phyloP scores from a whole-genome alignment of 345 rosid species.

The Eucalyptus regnans region DNA sequence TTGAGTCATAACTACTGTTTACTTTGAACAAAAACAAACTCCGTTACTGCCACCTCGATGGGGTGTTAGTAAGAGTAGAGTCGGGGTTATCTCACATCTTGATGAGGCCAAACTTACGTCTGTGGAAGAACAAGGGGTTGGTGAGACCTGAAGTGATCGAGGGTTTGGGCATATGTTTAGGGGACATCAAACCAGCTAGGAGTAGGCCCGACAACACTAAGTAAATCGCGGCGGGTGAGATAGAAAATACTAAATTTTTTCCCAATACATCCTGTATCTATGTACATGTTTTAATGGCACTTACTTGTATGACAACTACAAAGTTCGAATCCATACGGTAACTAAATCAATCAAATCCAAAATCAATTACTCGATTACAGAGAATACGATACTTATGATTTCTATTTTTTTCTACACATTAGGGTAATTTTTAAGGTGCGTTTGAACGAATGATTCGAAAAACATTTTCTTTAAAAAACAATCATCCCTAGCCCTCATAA shows the following conservation, averaged over 20 bases:
- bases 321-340: neutral
- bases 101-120: rapidly evolving
- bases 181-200: too few relatives aligned
- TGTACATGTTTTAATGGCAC: neutral
- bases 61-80: too few relatives aligned
- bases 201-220: neutral
- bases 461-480: neutral
- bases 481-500: neutral
- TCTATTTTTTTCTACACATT: neutral
- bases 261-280: neutral
- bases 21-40: neutral
- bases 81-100: neutral
- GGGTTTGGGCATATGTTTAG: too few relatives aligned
- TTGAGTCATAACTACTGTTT: neutral
- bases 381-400: neutral
- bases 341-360: neutral
- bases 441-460: neutral
- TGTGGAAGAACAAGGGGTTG: neutral
- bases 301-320: neutral
- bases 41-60: rapidly evolving
- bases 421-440: neutral
- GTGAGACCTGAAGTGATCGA: neutral
- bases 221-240: neutral
- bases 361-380: neutral
- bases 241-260: neutral